Percentiles rank a stretch among this genome's conserved stretches.
Evolutionary conservation across 176 grass and related monocot genomes (phyloP).

Genomic region (Tuctoria greenei): DNA sequence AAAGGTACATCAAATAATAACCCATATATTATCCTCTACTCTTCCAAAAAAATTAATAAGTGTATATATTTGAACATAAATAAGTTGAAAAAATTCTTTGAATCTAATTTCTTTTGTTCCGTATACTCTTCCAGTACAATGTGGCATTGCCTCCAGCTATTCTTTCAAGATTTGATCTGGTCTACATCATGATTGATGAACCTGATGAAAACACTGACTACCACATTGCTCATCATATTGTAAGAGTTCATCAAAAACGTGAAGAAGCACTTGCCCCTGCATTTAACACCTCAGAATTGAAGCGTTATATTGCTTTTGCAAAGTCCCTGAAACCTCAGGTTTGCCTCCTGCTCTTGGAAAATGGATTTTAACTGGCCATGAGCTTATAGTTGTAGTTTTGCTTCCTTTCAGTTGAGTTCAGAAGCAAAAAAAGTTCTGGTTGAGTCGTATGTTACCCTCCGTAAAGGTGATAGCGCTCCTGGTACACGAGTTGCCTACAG

Average conservation of each 20-base stretch:
- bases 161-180: conserved; percentile 98
- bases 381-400: conserved; percentile 34
- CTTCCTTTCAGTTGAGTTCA: conserved; percentile 66
- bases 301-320: conserved; percentile 79
- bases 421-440: conserved; percentile 89
- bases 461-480: conserved; percentile 84
- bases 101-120: conserved; percentile 34
- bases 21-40: background rate
- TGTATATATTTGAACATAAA: background rate
- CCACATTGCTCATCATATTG: conserved; percentile 97
- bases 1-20: conserved; percentile 51
- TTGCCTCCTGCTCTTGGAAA: conserved; percentile 28
- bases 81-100: conserved; percentile 14
- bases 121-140: conserved; percentile 68
- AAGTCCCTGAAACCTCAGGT: conserved; percentile 95
- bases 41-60: background rate
- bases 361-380: background rate
- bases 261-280: conserved; percentile 89
- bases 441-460: conserved; percentile 82
- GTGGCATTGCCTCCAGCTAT: conserved; percentile 94
- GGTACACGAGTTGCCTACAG: conserved; percentile 95
- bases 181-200: conserved; percentile 99
- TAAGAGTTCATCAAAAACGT: conserved; percentile 94
- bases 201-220: conserved; percentile 98
- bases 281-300: conserved; percentile 88